Base-by-base conservation (phyloP, 495 filamentous ascomycete species). In the Aspergillus saccharolyticus region DNA sequence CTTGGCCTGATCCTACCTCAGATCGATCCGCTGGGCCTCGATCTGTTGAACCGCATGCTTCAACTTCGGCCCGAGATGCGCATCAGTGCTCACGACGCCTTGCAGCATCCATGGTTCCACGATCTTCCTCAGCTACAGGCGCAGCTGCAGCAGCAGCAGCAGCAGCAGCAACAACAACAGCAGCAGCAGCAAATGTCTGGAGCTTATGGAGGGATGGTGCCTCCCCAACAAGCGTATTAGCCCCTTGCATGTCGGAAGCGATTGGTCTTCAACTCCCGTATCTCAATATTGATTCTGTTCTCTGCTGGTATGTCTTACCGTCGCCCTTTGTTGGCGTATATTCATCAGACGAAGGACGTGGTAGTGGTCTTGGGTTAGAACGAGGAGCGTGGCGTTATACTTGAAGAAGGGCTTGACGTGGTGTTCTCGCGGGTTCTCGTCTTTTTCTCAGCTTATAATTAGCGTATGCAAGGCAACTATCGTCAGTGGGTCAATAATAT, bases 51-150 rank as follows among this genome's bases (percentile, higher is more conserved):
- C 63, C 79, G 86, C 21, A 96, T 97, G 94, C 81, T 98, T 33
- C 92, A 97, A 64, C 76, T 97, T 33, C 83, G 94, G 42, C 94
- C 94, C 5, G 94, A 98, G 68, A 88, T 96, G 78, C 83, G 94
- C 25, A 87, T 96, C 63, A 88, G 86, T 54, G 94, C 94, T 10
- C 75, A 84, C 56, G 88, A 91, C 56, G 93, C 93, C 4, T 74
- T 97, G 52, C 79, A 83, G 58, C 95, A 98, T 70, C 88, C 85
- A 2, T 98, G 94, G 94, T 98, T 98, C 73, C 74, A 80, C 58
- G 86, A 87, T 67, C 68, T 87, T 42, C 71, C 78, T 6, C 76
- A 77, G 52, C 50, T 81, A 53, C 77, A 80, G 57, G 70, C 75
- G 25, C 78, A 82, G 57, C 70, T 81, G 64, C 79, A 72, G 24